Evolutionary conservation across 140 eudicot species (phyloP), one percentile per base, ranked within the genome.

Genomic region (Stevia rebaudiana): DNA sequence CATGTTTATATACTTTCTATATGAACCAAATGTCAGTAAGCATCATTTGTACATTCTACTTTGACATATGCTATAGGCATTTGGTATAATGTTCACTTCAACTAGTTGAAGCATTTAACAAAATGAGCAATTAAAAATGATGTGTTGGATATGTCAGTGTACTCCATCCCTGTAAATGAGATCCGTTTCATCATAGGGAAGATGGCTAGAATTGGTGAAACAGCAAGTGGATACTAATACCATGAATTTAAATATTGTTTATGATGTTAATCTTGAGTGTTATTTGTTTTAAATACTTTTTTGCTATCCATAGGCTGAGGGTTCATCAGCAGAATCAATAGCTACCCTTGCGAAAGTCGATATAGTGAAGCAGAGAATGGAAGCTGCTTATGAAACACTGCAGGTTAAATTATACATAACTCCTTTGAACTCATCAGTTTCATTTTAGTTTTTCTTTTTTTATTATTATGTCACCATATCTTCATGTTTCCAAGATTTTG

Each of bases 311-410:
- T 78, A 94, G 99, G 99, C 99, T 0, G 99, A 94, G 70, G 99
- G 99, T 58, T 85, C 99, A n/a, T 84, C 99, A 23, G 99, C 99
- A 57, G 99, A 88, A 52, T 88, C 99, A 41, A 83, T 94, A 58
- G 95, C 97, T 30, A 83, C 94, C 6, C 95, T 94, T 61, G 89
- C 99, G 13, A 94, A 85, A 86, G 89, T 94, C 24, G 99, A 94
- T 78, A 88, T 82, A 23, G 99, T 94, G 71, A 94, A 88, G 78
- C 85, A 81, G 71, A 83, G 97, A 63, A 94, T 94, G 99, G 99
- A 94, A 88, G 90, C 95, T 11, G 97, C 99, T 24, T 81, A 85
- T 60, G 90, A 83, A 77, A 94, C 99, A 59, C 85, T 94, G 68
- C 99, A 94, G 99, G 99, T 94, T 22, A 49, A 57, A 47, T 43